Conservation (phyloP, 2,329 filamentous ascomycete genomes). For the Aureobasidium sp. region DNA sequence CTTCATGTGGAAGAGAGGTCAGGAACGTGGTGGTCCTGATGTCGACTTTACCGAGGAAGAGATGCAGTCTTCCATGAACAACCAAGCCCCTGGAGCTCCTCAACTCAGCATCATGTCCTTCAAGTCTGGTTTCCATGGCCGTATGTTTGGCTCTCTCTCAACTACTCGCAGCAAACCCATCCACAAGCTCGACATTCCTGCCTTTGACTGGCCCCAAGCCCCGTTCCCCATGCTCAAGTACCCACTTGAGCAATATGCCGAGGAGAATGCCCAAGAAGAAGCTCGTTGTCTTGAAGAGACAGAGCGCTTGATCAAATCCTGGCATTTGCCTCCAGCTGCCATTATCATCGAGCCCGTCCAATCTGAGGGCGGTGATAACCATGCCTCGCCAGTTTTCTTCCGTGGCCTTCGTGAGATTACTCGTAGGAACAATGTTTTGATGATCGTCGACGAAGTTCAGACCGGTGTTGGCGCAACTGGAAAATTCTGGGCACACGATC, state of each 20-base stretch:
- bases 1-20: slow-evolving; percentile 80
- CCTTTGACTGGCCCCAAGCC: slow-evolving; percentile 94
- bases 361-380: slow-evolving; percentile 88
- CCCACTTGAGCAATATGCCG: slow-evolving; percentile 66
- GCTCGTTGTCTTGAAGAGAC: slow-evolving; percentile 72
- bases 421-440: slow-evolving; percentile 63
- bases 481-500: slow-evolving; percentile 90
- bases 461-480: slow-evolving; percentile 84
- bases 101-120: slow-evolving; percentile 79
- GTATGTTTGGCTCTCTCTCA: slow-evolving; percentile 75
- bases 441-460: slow-evolving; percentile 91
- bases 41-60: slow-evolving; percentile 74
- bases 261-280: slow-evolving; percentile 72
- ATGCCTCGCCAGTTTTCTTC: slow-evolving; percentile 81
- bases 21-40: slow-evolving; percentile 65
- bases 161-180: slow-evolving; percentile 87
- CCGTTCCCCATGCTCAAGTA: slow-evolving; percentile 79
- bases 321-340: slow-evolving; percentile 69
- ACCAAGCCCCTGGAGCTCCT: slow-evolving; percentile 69
- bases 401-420: slow-evolving; percentile 70
- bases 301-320: slow-evolving; percentile 69
- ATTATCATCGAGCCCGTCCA: slow-evolving; percentile 83
- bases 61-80: slow-evolving; percentile 65
- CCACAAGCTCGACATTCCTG: slow-evolving; percentile 87
- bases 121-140: slow-evolving; percentile 79